Percentiles rank a stretch among this genome's conserved stretches.
These are phyloP conservation scores for Cicer yamashitae DNA, from an alignment of 306 rosid species.

Conservation along the genomic window DNA sequence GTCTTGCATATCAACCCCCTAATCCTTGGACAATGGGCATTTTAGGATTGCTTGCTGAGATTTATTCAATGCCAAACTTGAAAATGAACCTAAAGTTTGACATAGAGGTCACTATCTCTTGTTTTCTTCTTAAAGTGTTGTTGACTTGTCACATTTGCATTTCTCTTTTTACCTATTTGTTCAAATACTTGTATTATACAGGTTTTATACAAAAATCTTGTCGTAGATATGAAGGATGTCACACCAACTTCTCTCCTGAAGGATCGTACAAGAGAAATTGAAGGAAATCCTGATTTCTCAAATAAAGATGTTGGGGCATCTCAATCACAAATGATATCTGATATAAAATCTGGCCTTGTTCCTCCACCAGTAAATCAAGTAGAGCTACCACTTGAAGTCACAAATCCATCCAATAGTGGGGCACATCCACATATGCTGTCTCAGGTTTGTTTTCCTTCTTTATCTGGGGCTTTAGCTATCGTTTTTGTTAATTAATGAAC, in stretches of 20 bases:
- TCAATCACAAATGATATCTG: constrained; percentile 77
- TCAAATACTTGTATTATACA: constrained; percentile 47
- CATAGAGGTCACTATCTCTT: constrained; percentile 69
- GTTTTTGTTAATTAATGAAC: neutral
- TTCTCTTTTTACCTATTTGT: constrained; percentile 18
- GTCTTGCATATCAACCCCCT: constrained; percentile 98
- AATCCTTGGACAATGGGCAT: constrained; percentile 99
- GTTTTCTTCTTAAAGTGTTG: constrained; percentile 16
- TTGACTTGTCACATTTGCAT: neutral
- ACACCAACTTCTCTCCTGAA: constrained; percentile 88
- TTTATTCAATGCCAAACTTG: constrained; percentile 98
- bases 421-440: constrained; percentile 77
- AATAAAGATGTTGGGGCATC: constrained; percentile 91
- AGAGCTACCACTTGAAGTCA: constrained; percentile 79
- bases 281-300: constrained; percentile 99
- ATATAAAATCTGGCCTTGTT: constrained; percentile 71
- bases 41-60: constrained; percentile 96
- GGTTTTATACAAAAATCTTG: constrained; percentile 90
- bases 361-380: constrained; percentile 86
- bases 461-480: constrained; percentile 4
- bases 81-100: constrained; percentile 99
- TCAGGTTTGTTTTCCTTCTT: constrained; percentile 65
- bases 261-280: constrained; percentile 90
- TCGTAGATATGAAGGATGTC: constrained; percentile 95
- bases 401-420: constrained; percentile 71